Evolutionary conservation across 1,284 basidiomycete genomes (phyloP).

Genomic region (Quambalaria eucalypti): DNA sequence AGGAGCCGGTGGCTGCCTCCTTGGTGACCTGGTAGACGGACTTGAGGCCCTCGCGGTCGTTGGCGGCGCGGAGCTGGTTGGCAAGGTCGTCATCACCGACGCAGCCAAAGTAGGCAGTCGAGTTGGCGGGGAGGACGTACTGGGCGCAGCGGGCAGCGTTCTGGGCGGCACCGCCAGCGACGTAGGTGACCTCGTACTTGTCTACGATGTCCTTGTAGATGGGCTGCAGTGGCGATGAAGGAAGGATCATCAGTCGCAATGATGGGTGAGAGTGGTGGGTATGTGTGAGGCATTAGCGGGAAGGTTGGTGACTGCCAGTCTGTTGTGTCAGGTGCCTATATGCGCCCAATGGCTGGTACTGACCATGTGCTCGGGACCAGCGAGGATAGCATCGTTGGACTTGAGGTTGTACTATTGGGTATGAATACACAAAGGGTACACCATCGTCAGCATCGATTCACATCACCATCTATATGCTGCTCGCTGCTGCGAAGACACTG

Average conservation of each 20-base stretch:
- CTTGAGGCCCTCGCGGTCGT: constrained; percentile 81
- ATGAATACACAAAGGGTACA: neutral
- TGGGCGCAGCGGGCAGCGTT: constrained; percentile 93
- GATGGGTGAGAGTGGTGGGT: neutral
- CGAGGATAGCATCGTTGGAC: constrained; percentile 92
- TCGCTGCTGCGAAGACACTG: neutral
- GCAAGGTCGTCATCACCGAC: constrained; percentile 89
- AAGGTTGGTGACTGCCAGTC: constrained; percentile 59
- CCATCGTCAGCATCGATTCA: neutral
- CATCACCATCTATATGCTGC: neutral
- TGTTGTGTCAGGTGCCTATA: too few relatives aligned
- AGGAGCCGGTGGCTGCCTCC: constrained; percentile 85
- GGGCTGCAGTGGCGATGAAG: neutral
- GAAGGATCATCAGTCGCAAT: neutral
- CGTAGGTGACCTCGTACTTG: constrained; percentile 72
- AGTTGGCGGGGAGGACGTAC: constrained; percentile 59
- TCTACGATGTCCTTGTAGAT: constrained; percentile 75
- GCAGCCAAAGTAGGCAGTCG: constrained; percentile 88
- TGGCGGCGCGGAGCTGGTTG: constrained; percentile 80
- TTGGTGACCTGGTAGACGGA: constrained; percentile 81
- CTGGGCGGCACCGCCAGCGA: constrained; percentile 93
- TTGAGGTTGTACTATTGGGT: constrained; percentile 63
- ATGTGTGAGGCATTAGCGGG: neutral
- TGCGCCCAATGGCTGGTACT: too few relatives aligned
- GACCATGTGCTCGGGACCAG: constrained; percentile 69